Percentiles rank a stretch among this genome's conserved stretches.
Conservation (phyloP, 192 early-diverging fungal species). For the Coemansia sp. region DNA sequence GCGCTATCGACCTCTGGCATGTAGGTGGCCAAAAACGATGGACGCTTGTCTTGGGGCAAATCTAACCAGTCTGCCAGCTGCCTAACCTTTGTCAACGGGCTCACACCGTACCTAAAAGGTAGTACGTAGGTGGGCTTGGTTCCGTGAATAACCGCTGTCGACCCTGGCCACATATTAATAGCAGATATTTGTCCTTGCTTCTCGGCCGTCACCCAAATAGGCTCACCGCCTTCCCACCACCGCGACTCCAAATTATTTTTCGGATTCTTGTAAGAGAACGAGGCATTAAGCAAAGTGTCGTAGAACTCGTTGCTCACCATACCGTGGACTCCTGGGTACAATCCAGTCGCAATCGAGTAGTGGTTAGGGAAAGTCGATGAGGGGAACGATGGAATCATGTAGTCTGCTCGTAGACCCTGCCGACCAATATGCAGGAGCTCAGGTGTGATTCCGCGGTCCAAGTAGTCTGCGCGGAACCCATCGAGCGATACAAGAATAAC, state of each 20-base stretch:
- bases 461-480: constrained; percentile 84
- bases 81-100: constrained; percentile 61
- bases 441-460: constrained; percentile 74
- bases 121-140: constrained; percentile 68
- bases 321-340: constrained; percentile 91
- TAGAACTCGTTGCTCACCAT: constrained; percentile 87
- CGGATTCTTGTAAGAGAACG: constrained; percentile 78
- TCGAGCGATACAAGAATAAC: constrained; percentile 86
- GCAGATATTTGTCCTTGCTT: constrained; percentile 69
- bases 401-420: constrained; percentile 52
- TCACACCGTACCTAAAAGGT: constrained; percentile 53
- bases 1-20: constrained; percentile 78
- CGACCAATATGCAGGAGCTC: constrained; percentile 39
- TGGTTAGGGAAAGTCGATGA: constrained; percentile 93
- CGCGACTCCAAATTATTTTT: constrained; percentile 61
- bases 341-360: constrained; percentile 87
- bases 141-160: constrained; percentile 60
- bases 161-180: constrained; percentile 92
- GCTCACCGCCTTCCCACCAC: constrained; percentile 90
- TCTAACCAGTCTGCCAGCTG: constrained; percentile 79
- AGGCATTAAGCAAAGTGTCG: constrained; percentile 69
- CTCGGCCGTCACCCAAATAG: constrained; percentile 90
- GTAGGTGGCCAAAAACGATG: constrained; percentile 77
- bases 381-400: constrained; percentile 55
- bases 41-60: constrained; percentile 66